A percentile compares a stretch with the other conserved stretches of the same genome.
phyloP scores from a whole-genome alignment of 2,329 filamentous ascomycete genomes.

The Fusarium sp. region DNA sequence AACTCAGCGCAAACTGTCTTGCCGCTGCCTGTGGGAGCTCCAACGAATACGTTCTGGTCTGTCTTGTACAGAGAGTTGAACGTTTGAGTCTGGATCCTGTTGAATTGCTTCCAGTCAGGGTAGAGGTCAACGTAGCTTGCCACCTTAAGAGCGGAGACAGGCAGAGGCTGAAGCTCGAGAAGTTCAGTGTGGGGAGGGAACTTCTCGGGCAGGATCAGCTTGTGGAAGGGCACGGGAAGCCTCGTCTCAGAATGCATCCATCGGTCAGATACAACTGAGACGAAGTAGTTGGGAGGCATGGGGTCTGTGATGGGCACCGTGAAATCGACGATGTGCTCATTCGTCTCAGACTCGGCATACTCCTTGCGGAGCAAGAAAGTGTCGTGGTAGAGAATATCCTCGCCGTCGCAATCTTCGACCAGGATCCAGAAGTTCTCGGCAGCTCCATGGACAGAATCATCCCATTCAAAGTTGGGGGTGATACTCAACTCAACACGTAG shows the following conservation, averaged over 20 bases:
- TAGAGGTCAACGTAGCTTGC: conserved; percentile 87
- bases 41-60: conserved; percentile 93
- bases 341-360: conserved; percentile 85
- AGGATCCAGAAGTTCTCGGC: conserved; percentile 97
- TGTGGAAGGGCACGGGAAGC: conserved; percentile 93
- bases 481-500: conserved; percentile 90
- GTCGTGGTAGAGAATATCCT: conserved; percentile 95
- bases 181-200: conserved; percentile 95
- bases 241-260: conserved; percentile 99
- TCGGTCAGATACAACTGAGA: conserved; percentile 91
- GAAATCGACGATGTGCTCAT: conserved; percentile 95
- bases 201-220: conserved; percentile 92
- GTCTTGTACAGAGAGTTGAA: conserved; percentile 94
- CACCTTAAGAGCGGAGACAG: conserved; percentile 87
- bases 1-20: conserved; percentile 99
- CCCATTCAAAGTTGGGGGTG: conserved; percentile 96
- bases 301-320: conserved; percentile 97
- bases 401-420: conserved; percentile 96
- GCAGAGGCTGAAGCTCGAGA: conserved; percentile 90
- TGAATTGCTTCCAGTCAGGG: conserved; percentile 87
- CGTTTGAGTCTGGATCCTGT: conserved; percentile 96
- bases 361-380: conserved; percentile 92
- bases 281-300: conserved; percentile 99
- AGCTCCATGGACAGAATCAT: conserved; percentile 85
- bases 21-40: conserved; percentile 92